These are phyloP conservation scores for Cladosporium sp. DNA, from an alignment of 2,329 filamentous ascomycete species.

Conservation along the genomic window DNA sequence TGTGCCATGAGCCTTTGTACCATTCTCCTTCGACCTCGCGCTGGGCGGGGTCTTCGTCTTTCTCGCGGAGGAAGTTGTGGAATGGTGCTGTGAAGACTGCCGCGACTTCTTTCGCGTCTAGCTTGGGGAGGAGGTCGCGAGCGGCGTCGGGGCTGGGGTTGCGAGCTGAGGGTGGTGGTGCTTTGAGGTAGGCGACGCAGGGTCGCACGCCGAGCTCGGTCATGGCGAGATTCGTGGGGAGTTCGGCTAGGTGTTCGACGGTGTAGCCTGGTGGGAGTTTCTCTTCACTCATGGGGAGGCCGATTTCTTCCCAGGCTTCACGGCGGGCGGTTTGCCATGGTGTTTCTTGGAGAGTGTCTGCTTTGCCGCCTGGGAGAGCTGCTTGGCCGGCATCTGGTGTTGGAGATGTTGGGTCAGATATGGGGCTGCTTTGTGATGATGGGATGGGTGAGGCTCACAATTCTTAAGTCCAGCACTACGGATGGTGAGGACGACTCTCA, in stretches of 20 bases:
- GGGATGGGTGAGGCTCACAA: slow-evolving; percentile 36
- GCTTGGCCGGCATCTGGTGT: slow-evolving; percentile 50
- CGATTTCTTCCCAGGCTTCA: slow-evolving; percentile 92
- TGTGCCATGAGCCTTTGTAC: slow-evolving; percentile 81
- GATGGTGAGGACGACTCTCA: slow-evolving; percentile 64
- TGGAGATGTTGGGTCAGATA: not conserved
- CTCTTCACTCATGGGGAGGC: slow-evolving; percentile 67
- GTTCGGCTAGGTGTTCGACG: slow-evolving; percentile 81
- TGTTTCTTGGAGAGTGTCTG: slow-evolving; percentile 52
- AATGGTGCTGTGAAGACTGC: slow-evolving; percentile 91
- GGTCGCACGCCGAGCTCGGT: slow-evolving; percentile 48
- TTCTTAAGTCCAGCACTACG: slow-evolving; percentile 55
- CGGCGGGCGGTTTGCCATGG: slow-evolving; percentile 78
- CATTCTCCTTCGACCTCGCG: slow-evolving; percentile 55
- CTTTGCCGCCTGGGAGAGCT: slow-evolving; percentile 52
- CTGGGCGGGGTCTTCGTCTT: slow-evolving; percentile 49
- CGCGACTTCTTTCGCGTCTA: slow-evolving; percentile 88
- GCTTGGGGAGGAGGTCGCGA: slow-evolving; percentile 54
- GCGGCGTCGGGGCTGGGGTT: slow-evolving; percentile 54
- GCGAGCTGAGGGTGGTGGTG: slow-evolving; percentile 47
- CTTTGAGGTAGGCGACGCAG: slow-evolving; percentile 56
- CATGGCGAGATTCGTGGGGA: slow-evolving; percentile 58
- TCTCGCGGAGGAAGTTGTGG: slow-evolving; percentile 67
- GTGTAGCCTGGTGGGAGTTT: slow-evolving; percentile 72
- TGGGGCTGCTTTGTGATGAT: not conserved